phyloP scores from a whole-genome alignment of 176 grass and related monocot species.

The Avena insularis region DNA sequence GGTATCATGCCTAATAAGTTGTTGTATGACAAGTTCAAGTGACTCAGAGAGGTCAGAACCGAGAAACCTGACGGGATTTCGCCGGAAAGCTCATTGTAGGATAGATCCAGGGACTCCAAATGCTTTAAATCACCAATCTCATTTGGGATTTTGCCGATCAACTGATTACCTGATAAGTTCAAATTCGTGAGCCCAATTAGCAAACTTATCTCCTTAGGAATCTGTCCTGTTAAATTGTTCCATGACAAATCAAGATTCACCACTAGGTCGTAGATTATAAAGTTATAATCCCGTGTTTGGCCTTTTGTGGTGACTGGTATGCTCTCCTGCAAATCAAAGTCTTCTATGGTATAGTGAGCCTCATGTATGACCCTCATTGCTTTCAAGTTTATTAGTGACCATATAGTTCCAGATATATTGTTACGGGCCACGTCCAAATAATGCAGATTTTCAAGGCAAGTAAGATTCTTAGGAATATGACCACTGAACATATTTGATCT shows the following conservation, averaged over 20 bases:
- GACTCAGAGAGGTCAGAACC: neutral
- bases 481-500: neutral
- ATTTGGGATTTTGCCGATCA: neutral
- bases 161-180: neutral
- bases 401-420: neutral
- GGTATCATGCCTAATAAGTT: neutral
- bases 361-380: neutral
- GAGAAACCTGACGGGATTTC: neutral
- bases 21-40: neutral
- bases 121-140: neutral
- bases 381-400: neutral
- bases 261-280: neutral
- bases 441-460: neutral
- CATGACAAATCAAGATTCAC: neutral
- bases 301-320: neutral
- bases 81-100: accelerated
- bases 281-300: neutral
- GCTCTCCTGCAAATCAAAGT: neutral
- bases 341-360: too few species aligned
- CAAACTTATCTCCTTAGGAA: neutral
- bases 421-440: neutral
- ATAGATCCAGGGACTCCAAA: neutral
- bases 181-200: neutral
- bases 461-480: neutral
- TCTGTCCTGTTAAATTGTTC: neutral